Evolutionary conservation across 1,284 basidiomycete species (phyloP), one percentile per base, ranked within the genome.

Genomic region (Rhodotorula glutinis): DNA sequence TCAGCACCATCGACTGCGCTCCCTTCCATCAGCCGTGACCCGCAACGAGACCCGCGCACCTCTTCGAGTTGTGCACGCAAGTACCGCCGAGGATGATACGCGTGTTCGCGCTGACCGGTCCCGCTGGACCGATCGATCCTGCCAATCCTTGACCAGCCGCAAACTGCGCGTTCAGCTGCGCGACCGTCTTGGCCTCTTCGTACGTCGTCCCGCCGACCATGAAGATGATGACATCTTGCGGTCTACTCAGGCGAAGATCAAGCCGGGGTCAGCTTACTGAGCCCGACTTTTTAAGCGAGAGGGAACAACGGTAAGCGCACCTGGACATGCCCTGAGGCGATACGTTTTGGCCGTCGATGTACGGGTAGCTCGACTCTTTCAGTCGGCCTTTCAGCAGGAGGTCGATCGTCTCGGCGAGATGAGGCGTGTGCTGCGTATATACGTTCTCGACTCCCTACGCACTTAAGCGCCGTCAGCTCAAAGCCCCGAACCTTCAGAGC

Each of bases 361-460:
- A 98, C 0, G 96, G 94, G 79, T 98, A 94, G 69, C 87, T 91
- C 3, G 86, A 85, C 72, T 98, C 95, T 72, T 86, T 87, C 70
- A 98, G 78, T 56, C 90, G 83, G 19, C 93, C 95, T 75, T 87
- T 92, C 75, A 96, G 85, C 2, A 99, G 80, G 63, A 90, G 84
- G 76, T 99, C 96, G 27, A 98, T 80, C 9, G 95, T 98, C 76
- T 97, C 87, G 0, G 89, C 87, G 4, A 99, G 82, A 78, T 96
- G 93, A 14, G 96, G 96, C 21, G 88, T 89, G 76, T 98, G 96
- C 76, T 98, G 96, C 63, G 94, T 99, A 77, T 98, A 99, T 13
- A 98, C 95, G 76, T 99, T 99, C 79, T 99, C 96, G 10, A 98
- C 96, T 11, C 96, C 96, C 89, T 92, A 64, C 21, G 11, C 47